Base-by-base conservation (phyloP, 768 basidiomycete species). In the Kwoniella dendrophila region DNA sequence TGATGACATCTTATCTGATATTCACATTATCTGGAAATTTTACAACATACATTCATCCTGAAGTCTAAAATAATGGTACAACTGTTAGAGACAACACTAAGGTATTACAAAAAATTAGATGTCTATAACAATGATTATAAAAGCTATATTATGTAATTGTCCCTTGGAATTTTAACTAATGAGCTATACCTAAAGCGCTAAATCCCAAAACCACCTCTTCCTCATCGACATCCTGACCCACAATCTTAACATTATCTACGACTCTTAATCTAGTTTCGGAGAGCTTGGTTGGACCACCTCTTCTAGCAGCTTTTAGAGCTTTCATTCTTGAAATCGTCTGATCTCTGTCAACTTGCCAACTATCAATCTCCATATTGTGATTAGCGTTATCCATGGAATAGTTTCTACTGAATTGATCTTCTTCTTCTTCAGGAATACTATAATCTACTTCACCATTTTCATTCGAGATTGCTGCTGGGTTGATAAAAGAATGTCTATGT, bases 331-430 rank as follows among this genome's bases (percentile, higher is more conserved):
- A 75, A 24, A 81, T 63, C 57, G 79, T 80, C 18, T 65, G 70
- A 29, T 81, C 78, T 26, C 81, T 74, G 27, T 80, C 72, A n/a
- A 58, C 69, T 71, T 74, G 73, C 83, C 83, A 83, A 6, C 68
- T 70, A n/a, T 78, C 60, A 36, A 43, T 53, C n/a, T n/a, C n/a
- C n/a, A n/a, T n/a, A n/a, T n/a, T n/a, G n/a, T n/a, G n/a, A n/a
- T n/a, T n/a, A n/a, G n/a, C n/a, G n/a, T n/a, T n/a, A n/a, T n/a
- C n/a, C n/a, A n/a, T n/a, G n/a, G n/a, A n/a, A n/a, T n/a, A n/a
- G n/a, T n/a, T n/a, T n/a, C n/a, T n/a, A n/a, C n/a, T n/a, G n/a
- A n/a, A n/a, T n/a, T n/a, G n/a, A n/a, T n/a, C n/a, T n/a, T n/a
- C n/a, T n/a, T n/a, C n/a, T n/a, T n/a, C n/a, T n/a, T n/a, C n/a